These are phyloP conservation scores for Pseudofabraea citricarpa DNA, from an alignment of 2,329 filamentous ascomycete genomes.

Conservation along the genomic window DNA sequence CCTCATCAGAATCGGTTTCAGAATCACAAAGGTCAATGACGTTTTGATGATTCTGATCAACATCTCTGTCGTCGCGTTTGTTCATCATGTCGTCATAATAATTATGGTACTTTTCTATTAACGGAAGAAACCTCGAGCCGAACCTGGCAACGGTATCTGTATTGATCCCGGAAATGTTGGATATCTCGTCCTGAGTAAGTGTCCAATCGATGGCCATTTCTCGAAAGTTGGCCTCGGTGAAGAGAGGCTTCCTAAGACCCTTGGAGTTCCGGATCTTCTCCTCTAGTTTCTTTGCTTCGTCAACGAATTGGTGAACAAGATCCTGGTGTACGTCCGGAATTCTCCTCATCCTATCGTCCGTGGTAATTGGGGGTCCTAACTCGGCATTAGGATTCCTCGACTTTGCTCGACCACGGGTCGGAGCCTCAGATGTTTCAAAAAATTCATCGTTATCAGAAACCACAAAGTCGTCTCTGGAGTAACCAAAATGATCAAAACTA, in stretches of 20 bases:
- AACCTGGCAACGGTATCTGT: constrained; percentile 55
- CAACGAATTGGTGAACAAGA: constrained; percentile 61
- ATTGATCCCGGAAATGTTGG: constrained; percentile 57
- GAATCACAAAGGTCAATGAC: constrained; percentile 45
- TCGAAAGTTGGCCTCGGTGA: constrained; percentile 64
- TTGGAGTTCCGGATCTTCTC: constrained; percentile 57
- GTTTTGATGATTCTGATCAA: constrained; percentile 31
- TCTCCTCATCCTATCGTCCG: constrained; percentile 46
- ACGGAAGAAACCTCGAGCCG: constrained; percentile 54
- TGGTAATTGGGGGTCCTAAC: constrained; percentile 54
- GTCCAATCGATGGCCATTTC: constrained; percentile 72
- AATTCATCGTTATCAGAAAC: constrained; percentile 32
- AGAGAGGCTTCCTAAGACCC: constrained; percentile 52
- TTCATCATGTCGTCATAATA: constrained; percentile 47
- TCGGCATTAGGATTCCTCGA: constrained; percentile 30
- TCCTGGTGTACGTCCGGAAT: constrained; percentile 57
- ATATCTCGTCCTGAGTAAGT: constrained; percentile 55
- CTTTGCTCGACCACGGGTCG: neutral
- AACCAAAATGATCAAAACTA: constrained; percentile 1
- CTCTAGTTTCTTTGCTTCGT: constrained; percentile 54
- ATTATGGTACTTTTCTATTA: constrained; percentile 46
- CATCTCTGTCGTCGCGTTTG: constrained; percentile 16
- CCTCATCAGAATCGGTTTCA: neutral
- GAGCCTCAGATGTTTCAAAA: constrained; percentile 33
- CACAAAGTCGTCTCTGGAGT: constrained; percentile 43